Conservation (phyloP, 331 rosid species). For the Acacia concinna region DNA sequence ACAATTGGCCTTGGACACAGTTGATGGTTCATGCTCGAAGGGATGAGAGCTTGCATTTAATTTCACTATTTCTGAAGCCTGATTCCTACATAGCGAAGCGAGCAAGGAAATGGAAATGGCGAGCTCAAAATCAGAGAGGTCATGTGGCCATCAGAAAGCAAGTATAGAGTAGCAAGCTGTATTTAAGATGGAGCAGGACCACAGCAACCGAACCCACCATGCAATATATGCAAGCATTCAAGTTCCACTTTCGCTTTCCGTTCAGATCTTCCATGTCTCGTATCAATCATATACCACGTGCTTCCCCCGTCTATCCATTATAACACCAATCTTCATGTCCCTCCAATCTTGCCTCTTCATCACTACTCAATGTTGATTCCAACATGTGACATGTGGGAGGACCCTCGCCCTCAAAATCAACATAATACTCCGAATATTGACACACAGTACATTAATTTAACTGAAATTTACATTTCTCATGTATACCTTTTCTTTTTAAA, state of each 20-base stretch:
- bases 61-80: neutral
- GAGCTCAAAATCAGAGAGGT: constrained; percentile 24
- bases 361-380: neutral
- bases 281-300: constrained; percentile 1
- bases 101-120: neutral
- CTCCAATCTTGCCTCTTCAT: neutral
- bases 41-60: neutral
- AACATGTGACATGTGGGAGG: neutral
- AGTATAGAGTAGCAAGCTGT: neutral
- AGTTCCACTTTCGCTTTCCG: constrained; percentile 22
- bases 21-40: neutral
- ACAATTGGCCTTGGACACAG: neutral
- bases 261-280: neutral
- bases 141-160: constrained; percentile 27
- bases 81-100: neutral
- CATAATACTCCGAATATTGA: neutral
- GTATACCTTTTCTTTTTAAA: too few relatives aligned
- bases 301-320: neutral
- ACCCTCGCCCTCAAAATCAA: neutral
- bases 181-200: constrained; percentile 10
- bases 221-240: neutral
- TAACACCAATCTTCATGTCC: neutral
- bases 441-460: neutral
- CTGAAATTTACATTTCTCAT: neutral
- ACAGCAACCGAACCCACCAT: neutral